Evolutionary conservation across 768 basidiomycete species (phyloP).

Genomic region (Tricholoma sp.): DNA sequence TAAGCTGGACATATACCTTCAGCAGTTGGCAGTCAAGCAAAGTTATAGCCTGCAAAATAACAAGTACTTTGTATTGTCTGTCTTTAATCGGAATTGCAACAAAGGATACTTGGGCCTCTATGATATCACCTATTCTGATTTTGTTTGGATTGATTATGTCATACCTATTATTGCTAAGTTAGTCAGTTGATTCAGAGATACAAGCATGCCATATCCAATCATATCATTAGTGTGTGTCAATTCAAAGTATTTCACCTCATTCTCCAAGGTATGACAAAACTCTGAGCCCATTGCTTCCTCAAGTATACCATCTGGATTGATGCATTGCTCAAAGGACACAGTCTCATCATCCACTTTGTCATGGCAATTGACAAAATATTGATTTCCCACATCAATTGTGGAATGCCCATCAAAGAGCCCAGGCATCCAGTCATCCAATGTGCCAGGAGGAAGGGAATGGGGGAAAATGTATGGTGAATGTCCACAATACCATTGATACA

Average conservation of each 20-base stretch:
- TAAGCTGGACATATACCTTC: not conserved
- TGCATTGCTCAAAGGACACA: not conserved
- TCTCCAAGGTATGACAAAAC: not conserved
- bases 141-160: not conserved
- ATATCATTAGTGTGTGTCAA: not conserved
- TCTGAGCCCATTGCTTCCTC: not conserved
- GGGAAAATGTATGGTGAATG: too few relatives aligned
- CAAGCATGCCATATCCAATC: not conserved
- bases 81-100: not conserved
- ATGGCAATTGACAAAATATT: not conserved
- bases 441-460: too few relatives aligned
- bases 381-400: not conserved
- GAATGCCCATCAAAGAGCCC: not conserved
- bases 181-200: not conserved
- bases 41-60: not conserved
- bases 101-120: not conserved
- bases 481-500: too few relatives aligned
- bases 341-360: not conserved
- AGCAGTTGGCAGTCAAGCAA: not conserved
- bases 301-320: not conserved
- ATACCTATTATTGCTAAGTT: not conserved
- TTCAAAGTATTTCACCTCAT: conserved; percentile 3
- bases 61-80: not conserved
- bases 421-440: not conserved
- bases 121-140: not conserved